These are phyloP conservation scores for Alternaria brassicicola DNA, from an alignment of 2,329 filamentous ascomycete genomes.

Conservation along the genomic window DNA sequence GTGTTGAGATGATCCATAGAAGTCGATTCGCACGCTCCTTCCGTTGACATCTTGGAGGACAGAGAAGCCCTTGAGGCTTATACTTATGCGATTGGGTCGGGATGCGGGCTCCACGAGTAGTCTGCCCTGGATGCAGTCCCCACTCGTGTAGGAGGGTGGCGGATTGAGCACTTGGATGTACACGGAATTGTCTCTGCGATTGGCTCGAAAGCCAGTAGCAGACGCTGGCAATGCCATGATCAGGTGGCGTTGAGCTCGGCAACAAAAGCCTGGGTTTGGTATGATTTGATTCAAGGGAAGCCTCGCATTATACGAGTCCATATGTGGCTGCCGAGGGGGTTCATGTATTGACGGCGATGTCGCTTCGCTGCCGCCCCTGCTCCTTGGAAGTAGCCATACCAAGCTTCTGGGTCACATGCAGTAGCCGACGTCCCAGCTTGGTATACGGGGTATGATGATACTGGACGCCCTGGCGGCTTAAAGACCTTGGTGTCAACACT, in stretches of 20 bases:
- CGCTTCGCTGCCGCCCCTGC: constrained; percentile 7
- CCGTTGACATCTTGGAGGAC: constrained; percentile 17
- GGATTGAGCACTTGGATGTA: constrained; percentile 23
- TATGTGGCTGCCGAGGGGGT: background rate
- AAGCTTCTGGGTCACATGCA: constrained; percentile 7
- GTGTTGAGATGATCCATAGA: constrained; percentile 25
- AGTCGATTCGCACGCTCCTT: constrained; percentile 17
- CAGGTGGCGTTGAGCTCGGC: background rate
- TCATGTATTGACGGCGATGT: constrained; percentile 5
- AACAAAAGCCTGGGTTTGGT: background rate
- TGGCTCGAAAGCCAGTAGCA: constrained; percentile 12
- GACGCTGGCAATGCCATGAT: constrained; percentile 17
- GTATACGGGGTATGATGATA: background rate
- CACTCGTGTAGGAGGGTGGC: constrained; percentile 25
- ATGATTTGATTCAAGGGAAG: background rate
- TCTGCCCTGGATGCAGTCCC: constrained; percentile 28
- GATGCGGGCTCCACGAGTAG: constrained; percentile 27
- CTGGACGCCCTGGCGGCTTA: background rate
- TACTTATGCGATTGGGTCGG: constrained; percentile 26
- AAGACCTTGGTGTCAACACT: background rate
- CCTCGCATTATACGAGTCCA: background rate
- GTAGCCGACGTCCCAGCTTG: constrained; percentile 4
- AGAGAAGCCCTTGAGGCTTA: constrained; percentile 23
- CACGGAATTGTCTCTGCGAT: constrained; percentile 21
- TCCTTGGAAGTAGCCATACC: constrained; percentile 9